Evolutionary conservation across 176 grass and related monocot genomes (phyloP).

Genomic region (Oryza glumipatula): DNA sequence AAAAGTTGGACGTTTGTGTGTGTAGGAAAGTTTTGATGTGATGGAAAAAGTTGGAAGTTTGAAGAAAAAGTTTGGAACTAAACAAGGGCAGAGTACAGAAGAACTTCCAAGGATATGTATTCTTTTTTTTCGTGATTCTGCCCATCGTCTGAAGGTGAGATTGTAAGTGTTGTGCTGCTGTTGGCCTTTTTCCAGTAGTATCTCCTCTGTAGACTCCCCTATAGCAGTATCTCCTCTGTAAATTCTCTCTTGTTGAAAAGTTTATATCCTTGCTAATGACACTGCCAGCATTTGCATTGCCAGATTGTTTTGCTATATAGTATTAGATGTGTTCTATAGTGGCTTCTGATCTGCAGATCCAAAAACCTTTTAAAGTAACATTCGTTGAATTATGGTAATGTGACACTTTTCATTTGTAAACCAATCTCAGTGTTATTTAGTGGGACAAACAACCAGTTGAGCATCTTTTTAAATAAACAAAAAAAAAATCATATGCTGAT

Average conservation of each 20-base stretch:
- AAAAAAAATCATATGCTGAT: neutral
- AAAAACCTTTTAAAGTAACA: neutral
- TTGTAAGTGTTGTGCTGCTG: slow-evolving; percentile 12
- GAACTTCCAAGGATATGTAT: slow-evolving; percentile 10
- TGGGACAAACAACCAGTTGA: neutral
- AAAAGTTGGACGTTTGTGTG: no score
- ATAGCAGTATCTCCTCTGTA: slow-evolving; percentile 17
- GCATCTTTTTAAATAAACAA: neutral
- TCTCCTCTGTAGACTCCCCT: neutral
- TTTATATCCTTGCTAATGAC: neutral
- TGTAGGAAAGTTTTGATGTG: no score
- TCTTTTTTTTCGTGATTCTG: slow-evolving; percentile 3
- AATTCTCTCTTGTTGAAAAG: slow-evolving; percentile 12
- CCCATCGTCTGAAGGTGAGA: neutral
- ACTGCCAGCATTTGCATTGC: neutral
- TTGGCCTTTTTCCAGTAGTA: neutral
- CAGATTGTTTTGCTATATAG: neutral
- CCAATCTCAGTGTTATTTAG: slow-evolving; percentile 1
- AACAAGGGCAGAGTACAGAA: neutral
- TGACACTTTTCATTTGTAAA: neutral
- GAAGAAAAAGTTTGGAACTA: no score
- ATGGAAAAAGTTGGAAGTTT: no score
- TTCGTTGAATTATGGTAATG: neutral
- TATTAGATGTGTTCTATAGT: neutral
- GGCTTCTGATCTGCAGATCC: neutral